phyloP scores from a whole-genome alignment of 345 rosid species.

The Salix koriyanagi region DNA sequence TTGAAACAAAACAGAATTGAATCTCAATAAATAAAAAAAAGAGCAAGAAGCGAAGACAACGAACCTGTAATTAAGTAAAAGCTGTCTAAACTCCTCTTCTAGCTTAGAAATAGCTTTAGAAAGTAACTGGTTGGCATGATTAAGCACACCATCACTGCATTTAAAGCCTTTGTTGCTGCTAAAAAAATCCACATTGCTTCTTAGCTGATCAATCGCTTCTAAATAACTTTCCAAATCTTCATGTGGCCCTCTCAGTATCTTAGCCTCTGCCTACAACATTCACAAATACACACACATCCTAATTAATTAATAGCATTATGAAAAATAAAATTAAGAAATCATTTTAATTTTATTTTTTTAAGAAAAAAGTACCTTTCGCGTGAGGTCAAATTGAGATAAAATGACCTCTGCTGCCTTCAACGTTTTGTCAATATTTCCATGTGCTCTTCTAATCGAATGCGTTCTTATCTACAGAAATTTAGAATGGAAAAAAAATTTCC shows the following conservation, averaged over 20 bases:
- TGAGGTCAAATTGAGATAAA: slow-evolving; percentile 68
- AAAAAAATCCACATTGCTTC: slow-evolving; percentile 63
- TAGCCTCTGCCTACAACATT: slow-evolving; percentile 82
- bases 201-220: slow-evolving; percentile 88
- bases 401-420: slow-evolving; percentile 72
- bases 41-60: background rate
- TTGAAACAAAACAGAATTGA: background rate
- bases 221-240: slow-evolving; percentile 86
- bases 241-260: slow-evolving; percentile 92
- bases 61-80: slow-evolving; percentile 81
- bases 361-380: slow-evolving; percentile 47
- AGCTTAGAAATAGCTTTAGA: slow-evolving; percentile 79
- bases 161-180: slow-evolving; percentile 56
- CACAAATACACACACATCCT: background rate
- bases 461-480: slow-evolving; percentile 60
- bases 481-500: background rate
- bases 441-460: slow-evolving; percentile 82
- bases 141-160: slow-evolving; percentile 56
- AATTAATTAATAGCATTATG: background rate
- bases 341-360: background rate
- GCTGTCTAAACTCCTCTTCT: slow-evolving; percentile 83
- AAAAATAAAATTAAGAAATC: background rate
- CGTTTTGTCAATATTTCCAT: slow-evolving; percentile 84
- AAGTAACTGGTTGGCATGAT: slow-evolving; percentile 64
- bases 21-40: background rate